Base-by-base conservation (phyloP, 2,329 filamentous ascomycete species). In the Beauveria caledonica region DNA sequence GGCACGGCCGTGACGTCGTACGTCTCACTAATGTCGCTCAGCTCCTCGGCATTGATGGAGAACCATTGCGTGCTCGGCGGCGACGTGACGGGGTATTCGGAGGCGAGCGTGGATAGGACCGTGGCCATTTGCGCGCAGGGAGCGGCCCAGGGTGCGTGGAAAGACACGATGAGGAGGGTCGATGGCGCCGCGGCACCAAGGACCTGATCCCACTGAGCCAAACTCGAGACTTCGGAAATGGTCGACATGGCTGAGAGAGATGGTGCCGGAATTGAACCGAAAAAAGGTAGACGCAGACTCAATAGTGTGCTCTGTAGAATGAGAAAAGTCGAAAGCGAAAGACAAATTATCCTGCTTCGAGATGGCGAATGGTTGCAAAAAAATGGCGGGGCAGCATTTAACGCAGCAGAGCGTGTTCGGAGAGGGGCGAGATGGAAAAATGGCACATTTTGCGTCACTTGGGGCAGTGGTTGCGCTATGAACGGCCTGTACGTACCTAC, bases 1-100 rank as follows among this genome's bases (percentile, higher is more conserved):
- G 94, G 94, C 15, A 99, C 94, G 6, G 93, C 92, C 4, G 91
- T 92, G 58, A 99, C 93, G 68, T 97, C 88, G 81, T 97, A 97
- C 45, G 84, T 80, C 77, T 99, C 94, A 68, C 89, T 92, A 68
- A 97, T 84, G 63, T 97, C 92, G 68, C 89, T 89, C 48, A 97
- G 82, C 66, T 97, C 92, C 78, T 99, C 94, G 63, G 94, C 94
- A 74, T 99, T 92, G 76, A 99, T 83, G 63, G 88, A 88, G 63
- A 96, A 83, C 86, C 96, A 99, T 66, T 86, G 85, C 66, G 92
- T 88, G 60, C 81, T 78, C 17, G 81, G 80, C 46, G 88, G 86
- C 64, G 81, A 77, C 65, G 83, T 80, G 68, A 83, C 80, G 63
- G 90, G 85, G 76, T 96, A 96, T 72, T 92, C 91, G 69, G 86